Evolutionary conservation across 345 rosid genomes (phyloP), one percentile per base, ranked within the genome.

Genomic region (Pistacia atlantica): DNA sequence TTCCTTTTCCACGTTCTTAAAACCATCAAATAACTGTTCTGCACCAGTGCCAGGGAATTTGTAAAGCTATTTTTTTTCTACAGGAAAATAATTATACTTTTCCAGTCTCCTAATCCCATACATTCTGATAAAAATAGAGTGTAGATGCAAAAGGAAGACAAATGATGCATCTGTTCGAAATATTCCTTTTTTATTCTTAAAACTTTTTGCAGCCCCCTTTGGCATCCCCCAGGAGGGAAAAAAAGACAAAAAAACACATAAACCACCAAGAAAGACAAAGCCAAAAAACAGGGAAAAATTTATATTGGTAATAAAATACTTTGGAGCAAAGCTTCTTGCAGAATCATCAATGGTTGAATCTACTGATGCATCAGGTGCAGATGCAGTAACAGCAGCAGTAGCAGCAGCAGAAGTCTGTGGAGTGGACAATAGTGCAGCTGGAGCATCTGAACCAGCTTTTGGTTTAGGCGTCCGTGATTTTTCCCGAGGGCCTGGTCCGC

Each of bases 391-490:
- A 74, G 71, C 59, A 65, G 67, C 67, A 74, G 78, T 16, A 14
- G 65, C 54, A 74, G 71, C 64, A 65, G 67, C 61, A 71, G 78
- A 31, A 14, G 76, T 73, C 54, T 73, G 75, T 59, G 72, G 68
- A 62, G 28, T 73, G 38, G 84, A 62, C 37, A 67, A 11, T 33
- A 52, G 73, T 4, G 78, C 68, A 52, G 79, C 74, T 37, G 75
- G 67, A 71, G 66, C 80, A 78, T 83, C 88, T 58, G 83, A 38
- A 78, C 56, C 81, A 2, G 84, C 79, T 86, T 90, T 91, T 11
- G 84, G 67, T 76, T 87, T 91, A 1, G 78, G 69, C 9, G 88
- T 72, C 68, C 91, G 82, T 65, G 89, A 72, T 86, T 87, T 95
- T 57, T 93, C 91, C 78, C 85, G 82, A 46, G 82, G 73, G 72